A percentile compares a stretch with the other conserved stretches of the same genome.
phyloP scores from a whole-genome alignment of 768 basidiomycete genomes.

The Trametes sanguinea region DNA sequence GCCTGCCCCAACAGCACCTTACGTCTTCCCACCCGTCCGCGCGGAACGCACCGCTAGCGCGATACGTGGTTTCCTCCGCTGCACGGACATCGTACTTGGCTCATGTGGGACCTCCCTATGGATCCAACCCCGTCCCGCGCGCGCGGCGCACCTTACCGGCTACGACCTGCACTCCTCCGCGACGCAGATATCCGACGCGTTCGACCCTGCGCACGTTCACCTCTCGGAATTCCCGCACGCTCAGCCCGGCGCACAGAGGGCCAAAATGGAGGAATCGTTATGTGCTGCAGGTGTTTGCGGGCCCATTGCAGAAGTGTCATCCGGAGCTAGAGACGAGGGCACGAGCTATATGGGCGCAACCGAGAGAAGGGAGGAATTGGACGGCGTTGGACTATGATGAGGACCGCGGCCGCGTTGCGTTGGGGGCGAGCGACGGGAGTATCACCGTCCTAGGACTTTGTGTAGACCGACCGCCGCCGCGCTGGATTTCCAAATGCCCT shows the following conservation, averaged over 20 bases:
- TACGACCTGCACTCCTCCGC: conserved; percentile 30
- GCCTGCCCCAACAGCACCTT: conserved; percentile 29
- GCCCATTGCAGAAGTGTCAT: conserved; percentile 37
- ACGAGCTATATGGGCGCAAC: conserved; percentile 37
- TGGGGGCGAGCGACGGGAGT: conserved; percentile 52
- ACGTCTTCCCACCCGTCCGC: conserved; percentile 53
- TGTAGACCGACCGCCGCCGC: background rate
- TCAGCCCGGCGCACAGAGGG: background rate
- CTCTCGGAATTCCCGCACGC: background rate
- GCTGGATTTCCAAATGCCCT: too few species aligned
- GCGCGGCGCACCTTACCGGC: conserved; percentile 39
- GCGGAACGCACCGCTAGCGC: conserved; percentile 40
- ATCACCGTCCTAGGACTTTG: conserved; percentile 43
- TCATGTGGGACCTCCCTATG: conserved; percentile 60
- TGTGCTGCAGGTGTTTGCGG: conserved; percentile 54
- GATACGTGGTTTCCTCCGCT: conserved; percentile 53
- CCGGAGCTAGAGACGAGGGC: conserved; percentile 18
- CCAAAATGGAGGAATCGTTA: conserved; percentile 39
- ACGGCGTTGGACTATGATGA: conserved; percentile 65
- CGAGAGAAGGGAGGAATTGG: conserved; percentile 44
- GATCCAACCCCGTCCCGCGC: conserved; percentile 56
- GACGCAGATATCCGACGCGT: conserved; percentile 8
- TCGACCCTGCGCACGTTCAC: conserved; percentile 19
- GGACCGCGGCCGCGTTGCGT: conserved; percentile 50
- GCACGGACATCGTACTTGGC: conserved; percentile 55